Evolutionary conservation across 148 eudicot species (phyloP), one percentile per base, ranked within the genome.

Genomic region (Silene conica): DNA sequence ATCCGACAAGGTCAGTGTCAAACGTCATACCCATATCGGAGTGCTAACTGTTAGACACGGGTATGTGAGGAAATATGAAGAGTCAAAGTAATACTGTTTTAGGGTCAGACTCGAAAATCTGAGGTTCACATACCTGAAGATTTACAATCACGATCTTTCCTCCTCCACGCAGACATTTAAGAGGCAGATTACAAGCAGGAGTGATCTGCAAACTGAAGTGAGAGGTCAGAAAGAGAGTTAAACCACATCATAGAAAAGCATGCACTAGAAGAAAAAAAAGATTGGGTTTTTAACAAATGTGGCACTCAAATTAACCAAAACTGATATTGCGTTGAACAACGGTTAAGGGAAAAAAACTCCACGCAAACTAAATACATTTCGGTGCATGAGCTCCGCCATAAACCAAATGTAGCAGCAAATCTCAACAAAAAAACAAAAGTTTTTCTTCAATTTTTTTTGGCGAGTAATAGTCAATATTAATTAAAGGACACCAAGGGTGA

Each of bases 131-230:
- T 83, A 95, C 98, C 98, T 95, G 98, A 85, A 95, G 98, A 87
- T 95, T 95, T 77, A 95, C 97, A 54, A 95, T 95, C 71, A 87
- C 96, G 76, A 95, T 84, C 73, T 95, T 87, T 18, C 98, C 98
- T 26, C 98, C 93, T 59, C 89, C 89, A 66, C 81, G 85, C 15
- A 95, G 90, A 81, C 87, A 89, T 82, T 87, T 95, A 71, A 92
- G 82, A 69, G 98, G 98, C 79, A 95, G 80, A 74, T 95, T 90
- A 79, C 98, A 95, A 64, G 98, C 98, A 78, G 98, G 98, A 73
- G 90, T 95, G 45, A 92, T 95, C 89, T 92, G 98, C 90, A 95
- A 92, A 85, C 98, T 95, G 97, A 84, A 83, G 22, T 68, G 63
- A 79, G 70, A 65, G 63, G 67, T 65, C 55, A 71, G 58, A 13